These are phyloP conservation scores for Alternaria gansuensis DNA, from an alignment of 2,329 filamentous ascomycete species.

Conservation along the genomic window DNA sequence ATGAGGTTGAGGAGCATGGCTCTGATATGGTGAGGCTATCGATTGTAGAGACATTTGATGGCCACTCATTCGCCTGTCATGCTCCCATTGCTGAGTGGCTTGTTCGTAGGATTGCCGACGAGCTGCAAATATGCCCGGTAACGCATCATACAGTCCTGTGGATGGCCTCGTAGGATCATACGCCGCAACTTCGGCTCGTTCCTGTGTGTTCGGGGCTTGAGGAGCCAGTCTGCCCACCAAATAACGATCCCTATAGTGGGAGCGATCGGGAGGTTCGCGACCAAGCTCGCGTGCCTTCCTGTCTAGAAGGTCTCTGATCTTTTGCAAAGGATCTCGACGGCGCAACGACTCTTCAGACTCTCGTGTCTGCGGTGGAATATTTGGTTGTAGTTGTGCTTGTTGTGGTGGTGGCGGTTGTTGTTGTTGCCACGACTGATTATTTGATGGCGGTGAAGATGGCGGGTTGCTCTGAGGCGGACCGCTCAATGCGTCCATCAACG, in stretches of 20 bases:
- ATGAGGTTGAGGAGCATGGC: conserved; percentile 38
- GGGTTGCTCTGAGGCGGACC: conserved; percentile 32
- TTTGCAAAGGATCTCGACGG: conserved; percentile 38
- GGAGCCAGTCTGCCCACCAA: conserved; percentile 2
- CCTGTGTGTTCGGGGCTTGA: conserved; percentile 20
- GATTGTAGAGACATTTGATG: conserved; percentile 39
- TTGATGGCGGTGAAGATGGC: conserved; percentile 32
- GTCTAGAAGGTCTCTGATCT: conserved; percentile 40
- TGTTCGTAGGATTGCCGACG: conserved; percentile 42
- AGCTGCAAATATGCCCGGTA: conserved; percentile 32
- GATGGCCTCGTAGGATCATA: conserved; percentile 42
- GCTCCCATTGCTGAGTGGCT: conserved; percentile 37
- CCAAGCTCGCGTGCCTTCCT: conserved; percentile 38
- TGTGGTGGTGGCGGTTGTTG: not conserved
- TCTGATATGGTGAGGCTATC: conserved; percentile 37
- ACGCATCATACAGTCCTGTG: conserved; percentile 32
- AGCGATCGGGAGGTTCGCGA: conserved; percentile 29
- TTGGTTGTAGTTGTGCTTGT: conserved; percentile 14
- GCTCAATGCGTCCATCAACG: conserved; percentile 33
- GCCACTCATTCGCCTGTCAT: conserved; percentile 40
- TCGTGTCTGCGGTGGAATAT: conserved; percentile 22
- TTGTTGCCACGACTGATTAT: conserved; percentile 26
- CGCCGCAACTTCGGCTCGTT: conserved; percentile 29
- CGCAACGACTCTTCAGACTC: conserved; percentile 39
- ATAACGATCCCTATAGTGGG: conserved; percentile 19